Evolutionary conservation across 2,329 filamentous ascomycete genomes (phyloP).

Genomic region (Metarhizium rileyi): DNA sequence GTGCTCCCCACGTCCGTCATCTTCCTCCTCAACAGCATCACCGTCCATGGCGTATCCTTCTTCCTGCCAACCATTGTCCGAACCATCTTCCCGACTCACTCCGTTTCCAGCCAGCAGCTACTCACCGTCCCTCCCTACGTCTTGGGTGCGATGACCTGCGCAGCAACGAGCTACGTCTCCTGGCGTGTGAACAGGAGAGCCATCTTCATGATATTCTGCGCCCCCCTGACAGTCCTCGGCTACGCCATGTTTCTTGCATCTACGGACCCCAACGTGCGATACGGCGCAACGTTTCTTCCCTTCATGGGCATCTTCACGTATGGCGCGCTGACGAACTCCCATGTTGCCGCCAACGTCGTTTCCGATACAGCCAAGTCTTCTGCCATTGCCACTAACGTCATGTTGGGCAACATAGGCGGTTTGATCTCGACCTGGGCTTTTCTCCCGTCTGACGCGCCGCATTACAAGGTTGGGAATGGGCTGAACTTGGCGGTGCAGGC

Average conservation of each 20-base stretch:
- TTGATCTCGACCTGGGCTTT: constrained; percentile 56
- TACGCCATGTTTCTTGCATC: constrained; percentile 60
- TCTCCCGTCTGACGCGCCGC: constrained; percentile 49
- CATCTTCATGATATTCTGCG: constrained; percentile 47
- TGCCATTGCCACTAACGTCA: constrained; percentile 53
- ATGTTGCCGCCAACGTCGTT: constrained; percentile 58
- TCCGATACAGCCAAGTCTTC: constrained; percentile 56
- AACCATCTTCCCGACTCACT: constrained; percentile 53
- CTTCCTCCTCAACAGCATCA: constrained; percentile 59
- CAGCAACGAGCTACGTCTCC: constrained; percentile 47
- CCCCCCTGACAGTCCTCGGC: constrained; percentile 54
- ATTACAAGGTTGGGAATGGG: constrained; percentile 62
- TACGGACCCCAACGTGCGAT: constrained; percentile 40
- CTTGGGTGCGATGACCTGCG: constrained; percentile 53
- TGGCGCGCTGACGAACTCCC: constrained; percentile 55
- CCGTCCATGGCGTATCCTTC: constrained; percentile 62
- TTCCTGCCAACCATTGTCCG: constrained; percentile 62
- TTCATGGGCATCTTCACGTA: constrained; percentile 51
- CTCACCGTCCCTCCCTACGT: constrained; percentile 61
- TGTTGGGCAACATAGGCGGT: constrained; percentile 36
- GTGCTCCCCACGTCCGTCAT: constrained; percentile 39
- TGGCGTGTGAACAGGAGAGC: constrained; percentile 50
- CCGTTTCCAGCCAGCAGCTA: constrained; percentile 54
- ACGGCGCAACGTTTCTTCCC: constrained; percentile 60
- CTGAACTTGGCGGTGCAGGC: constrained; percentile 55